phyloP scores from a whole-genome alignment of 441 rosid species.

The Omphalea diandra region DNA sequence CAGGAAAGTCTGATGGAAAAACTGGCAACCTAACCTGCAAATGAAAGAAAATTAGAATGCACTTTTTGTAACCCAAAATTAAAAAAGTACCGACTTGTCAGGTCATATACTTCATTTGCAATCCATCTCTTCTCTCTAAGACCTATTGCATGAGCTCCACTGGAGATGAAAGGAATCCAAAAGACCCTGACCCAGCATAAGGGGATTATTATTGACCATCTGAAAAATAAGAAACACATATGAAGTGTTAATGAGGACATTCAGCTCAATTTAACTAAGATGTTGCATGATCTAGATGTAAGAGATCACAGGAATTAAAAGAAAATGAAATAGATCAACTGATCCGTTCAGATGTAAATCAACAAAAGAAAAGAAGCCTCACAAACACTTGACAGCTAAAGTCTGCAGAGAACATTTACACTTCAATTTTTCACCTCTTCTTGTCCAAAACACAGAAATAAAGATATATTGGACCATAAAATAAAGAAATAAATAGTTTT shows the following conservation, averaged over 20 bases:
- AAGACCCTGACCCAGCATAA: slow-evolving; percentile 80
- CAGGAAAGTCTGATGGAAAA: slow-evolving; percentile 89
- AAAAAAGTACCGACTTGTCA: neutral
- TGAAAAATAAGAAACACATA: slow-evolving; percentile 34
- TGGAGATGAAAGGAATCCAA: slow-evolving; percentile 66
- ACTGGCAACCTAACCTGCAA: slow-evolving; percentile 69
- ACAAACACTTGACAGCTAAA: neutral
- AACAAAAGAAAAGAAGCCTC: neutral
- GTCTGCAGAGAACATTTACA: neutral
- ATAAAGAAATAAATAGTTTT: neutral
- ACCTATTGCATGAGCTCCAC: slow-evolving; percentile 86
- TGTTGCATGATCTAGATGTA: neutral
- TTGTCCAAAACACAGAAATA: neutral
- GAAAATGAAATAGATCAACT: neutral
- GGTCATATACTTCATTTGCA: slow-evolving; percentile 59
- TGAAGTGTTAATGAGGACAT: slow-evolving; percentile 14
- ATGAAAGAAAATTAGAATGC: slow-evolving; percentile 20
- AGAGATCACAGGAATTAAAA: neutral
- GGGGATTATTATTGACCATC: slow-evolving; percentile 87
- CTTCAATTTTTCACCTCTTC: neutral
- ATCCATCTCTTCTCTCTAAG: slow-evolving; percentile 83
- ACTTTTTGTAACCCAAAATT: neutral
- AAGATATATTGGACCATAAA: neutral
- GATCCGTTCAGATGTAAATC: neutral
- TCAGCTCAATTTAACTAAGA: neutral